phyloP scores from a whole-genome alignment of 1,139 yeast species.

The Nakaseomyces nivariensis region DNA sequence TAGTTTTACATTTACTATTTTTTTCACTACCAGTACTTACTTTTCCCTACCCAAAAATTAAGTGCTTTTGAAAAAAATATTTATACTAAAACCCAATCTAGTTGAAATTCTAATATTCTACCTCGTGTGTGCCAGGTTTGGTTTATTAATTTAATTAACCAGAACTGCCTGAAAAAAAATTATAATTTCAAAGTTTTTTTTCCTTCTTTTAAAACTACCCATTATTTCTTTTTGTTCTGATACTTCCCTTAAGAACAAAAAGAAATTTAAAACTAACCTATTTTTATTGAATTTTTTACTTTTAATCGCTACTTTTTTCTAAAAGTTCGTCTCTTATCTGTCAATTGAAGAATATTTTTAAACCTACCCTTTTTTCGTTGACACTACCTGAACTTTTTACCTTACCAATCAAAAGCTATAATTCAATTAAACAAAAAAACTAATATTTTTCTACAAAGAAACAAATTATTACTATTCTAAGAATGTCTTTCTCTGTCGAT shows the following conservation, averaged over 20 bases:
- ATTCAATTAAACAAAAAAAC: no score
- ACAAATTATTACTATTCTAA: neutral
- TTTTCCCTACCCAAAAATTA: neutral
- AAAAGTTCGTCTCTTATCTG: neutral
- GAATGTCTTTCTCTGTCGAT: neutral
- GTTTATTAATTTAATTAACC: neutral
- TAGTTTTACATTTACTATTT: neutral
- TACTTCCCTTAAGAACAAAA: neutral
- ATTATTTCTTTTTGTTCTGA: neutral
- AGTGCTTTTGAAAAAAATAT: no score
- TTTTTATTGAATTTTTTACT: neutral
- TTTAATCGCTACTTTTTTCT: neutral
- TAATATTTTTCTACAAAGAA: neutral
- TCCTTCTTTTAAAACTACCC: neutral
- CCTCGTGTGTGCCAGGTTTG: slow-evolving; percentile 1
- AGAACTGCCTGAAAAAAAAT: neutral
- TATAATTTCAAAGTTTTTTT: neutral
- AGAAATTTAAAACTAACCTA: neutral
- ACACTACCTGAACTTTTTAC: no score
- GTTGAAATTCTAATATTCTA: neutral
- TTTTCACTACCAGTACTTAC: neutral
- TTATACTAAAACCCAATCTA: neutral
- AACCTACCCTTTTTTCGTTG: neutral
- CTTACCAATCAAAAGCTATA: no score
- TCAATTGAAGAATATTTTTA: neutral